Evolutionary conservation across 768 basidiomycete species (phyloP), one percentile per base, ranked within the genome.

Genomic region (Sporobolomyces pararoseus): DNA sequence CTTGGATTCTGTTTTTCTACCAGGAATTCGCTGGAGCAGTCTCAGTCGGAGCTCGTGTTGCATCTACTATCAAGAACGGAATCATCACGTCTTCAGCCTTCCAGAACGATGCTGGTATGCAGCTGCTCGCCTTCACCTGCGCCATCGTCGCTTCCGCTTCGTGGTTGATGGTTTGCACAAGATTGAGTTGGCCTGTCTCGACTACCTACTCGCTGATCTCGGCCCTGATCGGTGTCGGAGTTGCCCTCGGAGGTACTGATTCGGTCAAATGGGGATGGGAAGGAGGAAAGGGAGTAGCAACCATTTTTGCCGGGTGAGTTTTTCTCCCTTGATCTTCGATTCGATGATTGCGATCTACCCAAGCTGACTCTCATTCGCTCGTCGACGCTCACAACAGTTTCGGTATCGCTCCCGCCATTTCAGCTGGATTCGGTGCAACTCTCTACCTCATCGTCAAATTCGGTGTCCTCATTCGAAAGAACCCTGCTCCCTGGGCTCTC

Each of bases 201-300:
- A 81, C 82, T 21, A 82, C 81, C 57, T 81, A 82, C 76, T 82
- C 81, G 6, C 79, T 82, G 63, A 78, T 82, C 59, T 79, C 80
- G 10, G 79, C 81, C n/a, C 67, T 83, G 14, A 79, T 80, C 13
- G 82, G 82, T 71, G 80, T 81, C 51, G 82, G 82, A 62, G 70
- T 78, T 34, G 81, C 81, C 3, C 75, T 77, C 23, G 80, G 76
- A n/a, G 81, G 82, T 19, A 73, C 75, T 16, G 71, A 75, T 31
- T 73, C 79, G 1, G 81, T 82, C 47, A 65, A 79, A 44, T 83
- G 82, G 82, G 82, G 82, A 16, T 83, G 82, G 81, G 80, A 82
- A 69, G 73, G 73, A 49, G 80, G 79, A 31, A 80, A 79, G 47
- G 51, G 52, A 19, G 47, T 81, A 29, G 79, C 77, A 0, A 77